Conservation (phyloP, 176 grass and related monocot genomes). For the Lolium perenne region DNA sequence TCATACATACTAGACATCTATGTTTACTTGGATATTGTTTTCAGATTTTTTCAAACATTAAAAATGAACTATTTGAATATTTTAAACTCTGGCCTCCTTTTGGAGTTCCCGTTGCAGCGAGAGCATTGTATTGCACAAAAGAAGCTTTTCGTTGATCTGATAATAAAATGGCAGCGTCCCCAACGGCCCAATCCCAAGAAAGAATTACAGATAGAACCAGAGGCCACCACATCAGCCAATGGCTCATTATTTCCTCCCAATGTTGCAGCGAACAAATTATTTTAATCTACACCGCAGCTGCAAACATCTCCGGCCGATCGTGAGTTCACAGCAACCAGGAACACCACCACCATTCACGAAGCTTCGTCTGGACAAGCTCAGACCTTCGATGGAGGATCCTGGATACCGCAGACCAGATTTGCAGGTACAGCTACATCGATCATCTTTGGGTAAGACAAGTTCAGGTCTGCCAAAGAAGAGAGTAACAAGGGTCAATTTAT, state of each 20-base stretch:
- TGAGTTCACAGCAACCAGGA: constrained; percentile 28
- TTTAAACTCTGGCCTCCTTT: too few relatives aligned
- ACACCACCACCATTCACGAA: not conserved
- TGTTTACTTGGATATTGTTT: too few relatives aligned
- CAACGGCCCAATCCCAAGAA: not conserved
- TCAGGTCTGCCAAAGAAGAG: constrained; percentile 66
- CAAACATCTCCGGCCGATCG: not conserved
- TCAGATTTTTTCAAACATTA: too few relatives aligned
- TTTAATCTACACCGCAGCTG: constrained; percentile 47
- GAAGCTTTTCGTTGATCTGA: constrained; percentile 21
- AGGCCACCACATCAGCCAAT: constrained; percentile 5
- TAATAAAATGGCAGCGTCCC: not conserved
- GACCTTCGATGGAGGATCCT: constrained; percentile 64
- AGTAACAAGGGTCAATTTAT: constrained; percentile 43
- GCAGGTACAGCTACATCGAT: constrained; percentile 84
- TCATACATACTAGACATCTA: too few relatives aligned
- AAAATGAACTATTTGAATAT: too few relatives aligned
- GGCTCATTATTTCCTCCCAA: constrained; percentile 30
- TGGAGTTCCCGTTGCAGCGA: not conserved
- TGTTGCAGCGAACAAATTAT: constrained; percentile 43
- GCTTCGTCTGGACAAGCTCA: constrained; percentile 44
- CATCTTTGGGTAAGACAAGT: constrained; percentile 90
- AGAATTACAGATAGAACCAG: constrained; percentile 2
- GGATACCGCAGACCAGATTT: constrained; percentile 84
- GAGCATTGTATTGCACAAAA: not conserved